phyloP scores from a whole-genome alignment of 768 basidiomycete species.

The Steccherinum ochraceum region DNA sequence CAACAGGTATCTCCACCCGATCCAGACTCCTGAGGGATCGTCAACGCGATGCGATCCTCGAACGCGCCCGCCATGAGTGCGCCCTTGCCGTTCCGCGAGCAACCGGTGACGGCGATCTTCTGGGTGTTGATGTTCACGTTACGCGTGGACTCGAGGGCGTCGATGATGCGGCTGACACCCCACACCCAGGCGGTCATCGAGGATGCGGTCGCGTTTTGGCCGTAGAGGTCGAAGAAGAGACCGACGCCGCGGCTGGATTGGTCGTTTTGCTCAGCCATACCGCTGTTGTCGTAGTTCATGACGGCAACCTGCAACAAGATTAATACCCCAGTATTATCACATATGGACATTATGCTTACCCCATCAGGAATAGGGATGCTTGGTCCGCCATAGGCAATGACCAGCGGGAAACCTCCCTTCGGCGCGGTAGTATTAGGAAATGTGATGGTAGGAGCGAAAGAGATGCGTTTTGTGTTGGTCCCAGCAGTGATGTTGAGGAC shows the following conservation, averaged over 20 bases:
- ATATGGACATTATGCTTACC: slow-evolving; percentile 19
- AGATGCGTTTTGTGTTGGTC: slow-evolving; percentile 40
- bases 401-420: slow-evolving; percentile 33
- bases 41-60: slow-evolving; percentile 51
- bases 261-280: slow-evolving; percentile 44
- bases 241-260: slow-evolving; percentile 43
- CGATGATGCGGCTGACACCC: slow-evolving; percentile 56
- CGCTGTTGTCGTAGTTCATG: slow-evolving; percentile 47
- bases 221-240: slow-evolving; percentile 54
- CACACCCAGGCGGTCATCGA: slow-evolving; percentile 63
- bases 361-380: slow-evolving; percentile 28
- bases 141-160: slow-evolving; percentile 47
- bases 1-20: slow-evolving; percentile 56
- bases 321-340: slow-evolving; percentile 25
- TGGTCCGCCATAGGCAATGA: slow-evolving; percentile 45
- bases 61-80: slow-evolving; percentile 55
- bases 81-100: slow-evolving; percentile 58
- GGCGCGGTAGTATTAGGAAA: slow-evolving; percentile 39
- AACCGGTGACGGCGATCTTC: slow-evolving; percentile 50
- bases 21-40: slow-evolving; percentile 58
- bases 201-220: slow-evolving; percentile 35
- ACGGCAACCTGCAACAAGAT: slow-evolving; percentile 31
- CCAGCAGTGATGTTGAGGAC: slow-evolving; percentile 43
- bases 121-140: slow-evolving; percentile 39
- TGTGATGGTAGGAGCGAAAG: slow-evolving; percentile 41